phyloP scores from a whole-genome alignment of 306 rosid genomes.

The Astragalus glycyphyllos region DNA sequence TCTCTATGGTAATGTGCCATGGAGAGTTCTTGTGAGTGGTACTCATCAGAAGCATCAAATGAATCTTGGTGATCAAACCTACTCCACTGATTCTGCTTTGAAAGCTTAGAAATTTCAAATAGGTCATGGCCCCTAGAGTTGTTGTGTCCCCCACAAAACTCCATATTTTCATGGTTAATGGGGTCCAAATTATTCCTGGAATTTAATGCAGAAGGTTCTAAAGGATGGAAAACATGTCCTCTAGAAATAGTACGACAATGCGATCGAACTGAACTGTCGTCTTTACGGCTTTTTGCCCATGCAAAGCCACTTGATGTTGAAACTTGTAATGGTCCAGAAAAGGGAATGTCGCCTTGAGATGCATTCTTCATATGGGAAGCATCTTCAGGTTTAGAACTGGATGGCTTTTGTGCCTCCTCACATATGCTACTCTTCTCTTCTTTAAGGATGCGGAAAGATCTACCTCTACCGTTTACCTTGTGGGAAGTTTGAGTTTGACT shows the following conservation, averaged over 20 bases:
- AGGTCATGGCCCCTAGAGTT: conserved; percentile 62
- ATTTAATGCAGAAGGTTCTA: conserved; percentile 55
- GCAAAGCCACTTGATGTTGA: conserved; percentile 95
- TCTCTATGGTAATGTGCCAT: conserved; percentile 70
- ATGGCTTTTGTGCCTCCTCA: conserved; percentile 54
- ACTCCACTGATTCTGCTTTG: conserved; percentile 74
- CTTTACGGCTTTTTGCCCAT: conserved; percentile 86
- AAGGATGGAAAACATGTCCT: conserved; percentile 65
- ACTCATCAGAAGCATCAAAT: conserved; percentile 87
- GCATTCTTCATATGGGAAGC: conserved; percentile 77
- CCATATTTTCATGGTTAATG: conserved; percentile 63
- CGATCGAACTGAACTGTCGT: conserved; percentile 61
- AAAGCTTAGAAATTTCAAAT: conserved; percentile 62
- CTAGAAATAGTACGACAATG: conserved; percentile 73
- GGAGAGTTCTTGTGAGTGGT: conserved; percentile 79
- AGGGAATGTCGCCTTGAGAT: conserved; percentile 92
- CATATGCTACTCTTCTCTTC: conserved; percentile 48
- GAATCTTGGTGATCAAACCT: conserved; percentile 87
- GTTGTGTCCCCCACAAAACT: conserved; percentile 40
- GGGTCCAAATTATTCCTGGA: conserved; percentile 61
- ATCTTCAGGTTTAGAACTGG: conserved; percentile 64
- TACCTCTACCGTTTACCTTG: conserved; percentile 45
- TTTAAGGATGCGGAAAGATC: conserved; percentile 51
- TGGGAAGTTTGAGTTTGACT: conserved; percentile 52
- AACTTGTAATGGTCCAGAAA: conserved; percentile 85